Percentiles rank a stretch among this genome's conserved stretches.
Evolutionary conservation across 805 yeast species (phyloP).

Genomic region (Starmera quercuum): DNA sequence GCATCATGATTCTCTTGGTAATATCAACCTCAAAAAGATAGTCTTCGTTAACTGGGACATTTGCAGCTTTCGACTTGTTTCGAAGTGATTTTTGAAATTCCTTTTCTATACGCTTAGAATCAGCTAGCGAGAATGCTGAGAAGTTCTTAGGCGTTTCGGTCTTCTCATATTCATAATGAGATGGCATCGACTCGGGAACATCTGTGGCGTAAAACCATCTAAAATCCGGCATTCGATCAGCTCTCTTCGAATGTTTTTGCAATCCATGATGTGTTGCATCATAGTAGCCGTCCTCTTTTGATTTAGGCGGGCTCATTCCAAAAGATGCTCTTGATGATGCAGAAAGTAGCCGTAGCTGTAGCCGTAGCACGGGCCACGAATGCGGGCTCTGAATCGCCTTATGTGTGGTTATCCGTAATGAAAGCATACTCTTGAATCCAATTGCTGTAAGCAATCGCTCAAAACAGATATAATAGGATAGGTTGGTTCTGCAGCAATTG

Average conservation of each 20-base stretch:
- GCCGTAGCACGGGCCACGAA: too few species aligned
- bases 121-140: conserved; percentile 57
- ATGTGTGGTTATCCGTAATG: too few species aligned
- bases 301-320: too few species aligned
- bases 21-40: conserved; percentile 69
- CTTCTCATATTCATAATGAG: conserved; percentile 45
- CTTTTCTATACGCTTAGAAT: conserved; percentile 54
- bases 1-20: conserved; percentile 41
- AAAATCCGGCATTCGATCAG: too few species aligned
- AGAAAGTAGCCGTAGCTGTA: too few species aligned
- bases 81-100: conserved; percentile 8
- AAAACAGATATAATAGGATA: too few species aligned
- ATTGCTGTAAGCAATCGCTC: too few species aligned
- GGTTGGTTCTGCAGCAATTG: too few species aligned
- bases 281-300: not conserved
- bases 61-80: not conserved
- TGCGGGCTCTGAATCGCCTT: too few species aligned
- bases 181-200: conserved; percentile 63
- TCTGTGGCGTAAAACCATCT: conserved; percentile 86
- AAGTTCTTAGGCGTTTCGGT: conserved; percentile 48
- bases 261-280: not conserved
- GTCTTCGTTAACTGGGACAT: conserved; percentile 73
- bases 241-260: conserved; percentile 14
- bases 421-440: too few species aligned
- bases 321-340: too few species aligned